Evolutionary conservation across 2,329 filamentous ascomycete genomes (phyloP).

Genomic region (Colletotrichum endophyticum): DNA sequence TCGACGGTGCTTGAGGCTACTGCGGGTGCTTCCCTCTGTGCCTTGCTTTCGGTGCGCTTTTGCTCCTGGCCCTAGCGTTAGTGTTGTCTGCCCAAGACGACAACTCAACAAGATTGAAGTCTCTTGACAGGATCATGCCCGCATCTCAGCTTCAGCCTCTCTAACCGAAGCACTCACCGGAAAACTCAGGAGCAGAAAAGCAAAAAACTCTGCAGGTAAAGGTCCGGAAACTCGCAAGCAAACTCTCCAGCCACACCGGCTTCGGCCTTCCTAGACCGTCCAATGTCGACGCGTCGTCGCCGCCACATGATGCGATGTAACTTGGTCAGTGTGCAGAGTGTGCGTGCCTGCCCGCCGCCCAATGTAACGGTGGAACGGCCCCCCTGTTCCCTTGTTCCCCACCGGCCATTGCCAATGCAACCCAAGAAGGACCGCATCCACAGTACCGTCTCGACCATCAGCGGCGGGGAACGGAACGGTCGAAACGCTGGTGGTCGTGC

Average conservation of each 20-base stretch:
- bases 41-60: constrained; percentile 11
- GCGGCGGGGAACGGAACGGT: not conserved
- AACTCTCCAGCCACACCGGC: constrained; percentile 11
- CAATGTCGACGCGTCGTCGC: constrained; percentile 6
- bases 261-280: not conserved
- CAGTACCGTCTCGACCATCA: constrained; percentile 1
- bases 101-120: not conserved
- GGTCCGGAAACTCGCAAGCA: not conserved
- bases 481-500: not conserved
- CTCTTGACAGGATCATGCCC: constrained; percentile 8
- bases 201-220: not conserved
- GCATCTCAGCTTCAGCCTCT: not conserved
- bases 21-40: constrained; percentile 1
- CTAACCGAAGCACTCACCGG: not conserved
- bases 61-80: not conserved
- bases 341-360: not conserved
- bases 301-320: constrained; percentile 17
- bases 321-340: not conserved
- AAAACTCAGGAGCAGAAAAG: not conserved
- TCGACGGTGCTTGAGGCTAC: constrained; percentile 10
- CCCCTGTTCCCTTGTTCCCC: not conserved
- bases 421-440: not conserved
- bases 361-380: constrained; percentile 19
- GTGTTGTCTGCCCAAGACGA: not conserved
- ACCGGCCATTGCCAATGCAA: not conserved